phyloP scores from a whole-genome alignment of 1,284 basidiomycete species.

The Salmacisia buchloeana region DNA sequence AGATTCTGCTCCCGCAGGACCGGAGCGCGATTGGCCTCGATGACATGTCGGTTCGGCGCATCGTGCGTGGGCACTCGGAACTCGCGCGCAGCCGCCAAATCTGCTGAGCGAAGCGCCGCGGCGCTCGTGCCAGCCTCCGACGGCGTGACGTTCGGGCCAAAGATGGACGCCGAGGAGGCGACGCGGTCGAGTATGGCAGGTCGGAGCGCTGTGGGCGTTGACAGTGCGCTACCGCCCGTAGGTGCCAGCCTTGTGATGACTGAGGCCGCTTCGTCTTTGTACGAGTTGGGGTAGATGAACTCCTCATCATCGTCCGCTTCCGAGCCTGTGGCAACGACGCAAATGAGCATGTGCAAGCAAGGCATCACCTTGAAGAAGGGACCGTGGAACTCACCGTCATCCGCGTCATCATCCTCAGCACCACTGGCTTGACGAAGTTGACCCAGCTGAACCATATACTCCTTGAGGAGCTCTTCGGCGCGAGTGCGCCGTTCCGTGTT shows the following conservation, averaged over 20 bases:
- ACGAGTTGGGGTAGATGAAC: conserved; percentile 46
- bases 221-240: conserved; percentile 8
- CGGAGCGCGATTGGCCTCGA: conserved; percentile 18
- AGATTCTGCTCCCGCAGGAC: conserved; percentile 28
- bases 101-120: conserved; percentile 29
- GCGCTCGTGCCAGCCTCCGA: conserved; percentile 36
- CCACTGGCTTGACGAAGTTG: conserved; percentile 36
- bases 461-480: conserved; percentile 40
- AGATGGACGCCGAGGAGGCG: conserved; percentile 30
- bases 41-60: conserved; percentile 27
- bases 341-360: not conserved
- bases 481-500: conserved; percentile 31
- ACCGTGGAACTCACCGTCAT: conserved; percentile 38
- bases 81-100: conserved; percentile 35
- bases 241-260: conserved; percentile 35
- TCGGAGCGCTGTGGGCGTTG: conserved; percentile 14
- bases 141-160: conserved; percentile 21
- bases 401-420: conserved; percentile 21
- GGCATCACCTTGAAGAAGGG: conserved; percentile 36
- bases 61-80: conserved; percentile 44
- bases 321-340: not conserved
- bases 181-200: conserved; percentile 25
- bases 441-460: conserved; percentile 39
- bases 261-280: conserved; percentile 43
- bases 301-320: conserved; percentile 28